Percentiles rank a stretch among this genome's conserved stretches.
Evolutionary conservation across 2,329 filamentous ascomycete species (phyloP).

Genomic region (Apiospora hydei): DNA sequence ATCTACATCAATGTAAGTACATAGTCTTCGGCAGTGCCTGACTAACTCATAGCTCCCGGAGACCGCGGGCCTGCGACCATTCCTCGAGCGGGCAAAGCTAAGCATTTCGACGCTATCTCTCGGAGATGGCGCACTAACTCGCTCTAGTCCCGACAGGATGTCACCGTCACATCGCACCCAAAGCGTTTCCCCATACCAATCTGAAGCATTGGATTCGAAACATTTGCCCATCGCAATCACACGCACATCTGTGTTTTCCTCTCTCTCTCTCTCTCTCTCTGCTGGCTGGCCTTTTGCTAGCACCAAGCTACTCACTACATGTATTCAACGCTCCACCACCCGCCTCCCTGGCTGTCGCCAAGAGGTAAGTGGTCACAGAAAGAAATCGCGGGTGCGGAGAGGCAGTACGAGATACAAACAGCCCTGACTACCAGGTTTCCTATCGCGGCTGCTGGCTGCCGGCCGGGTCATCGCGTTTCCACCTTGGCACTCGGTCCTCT

Average conservation of each 20-base stretch:
- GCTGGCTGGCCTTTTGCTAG: not conserved
- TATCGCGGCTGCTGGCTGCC: not conserved
- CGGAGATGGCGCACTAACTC: slow-evolving; percentile 4
- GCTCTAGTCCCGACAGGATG: not conserved
- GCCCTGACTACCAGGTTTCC: not conserved
- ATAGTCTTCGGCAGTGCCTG: not conserved
- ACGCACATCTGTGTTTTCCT: not conserved
- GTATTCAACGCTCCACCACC: not conserved
- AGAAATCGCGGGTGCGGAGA: not conserved
- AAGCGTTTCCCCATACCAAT: slow-evolving; percentile 11
- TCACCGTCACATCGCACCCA: slow-evolving; percentile 9
- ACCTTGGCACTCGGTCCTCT: slow-evolving; percentile 14
- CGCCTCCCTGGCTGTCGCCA: not conserved
- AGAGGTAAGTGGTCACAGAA: not conserved
- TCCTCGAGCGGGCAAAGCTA: not conserved
- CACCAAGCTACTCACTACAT: not conserved
- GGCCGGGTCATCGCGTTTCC: not conserved
- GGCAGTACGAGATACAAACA: not conserved
- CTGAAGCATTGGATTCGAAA: slow-evolving; percentile 17
- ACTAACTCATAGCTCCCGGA: not conserved
- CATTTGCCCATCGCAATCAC: slow-evolving; percentile 5
- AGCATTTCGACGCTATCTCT: not conserved
- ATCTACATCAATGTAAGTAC: too few species aligned
- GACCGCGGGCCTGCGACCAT: slow-evolving; percentile 5
- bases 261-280: not conserved